Base-by-base conservation (phyloP, 1,284 basidiomycete genomes). In the Puccinia coronata region DNA sequence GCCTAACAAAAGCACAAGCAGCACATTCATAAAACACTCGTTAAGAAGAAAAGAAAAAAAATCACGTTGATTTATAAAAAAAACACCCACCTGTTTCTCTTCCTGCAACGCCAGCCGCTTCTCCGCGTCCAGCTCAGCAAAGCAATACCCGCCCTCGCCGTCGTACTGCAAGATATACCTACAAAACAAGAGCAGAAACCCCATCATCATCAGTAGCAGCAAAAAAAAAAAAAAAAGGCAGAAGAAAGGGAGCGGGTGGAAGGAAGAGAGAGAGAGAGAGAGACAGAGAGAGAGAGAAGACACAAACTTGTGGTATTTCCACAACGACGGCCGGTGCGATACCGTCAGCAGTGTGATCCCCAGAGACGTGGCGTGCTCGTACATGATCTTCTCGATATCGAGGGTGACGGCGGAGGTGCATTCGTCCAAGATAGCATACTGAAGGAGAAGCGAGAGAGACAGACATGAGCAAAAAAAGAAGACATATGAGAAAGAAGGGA, bases 391-490 rank as follows among this genome's bases (percentile, higher is more conserved):
- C 87, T 98, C 96, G 86, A 97, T 92, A 81, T 96, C 94, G 23
- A 93, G 90, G 6, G 96, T 96, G 16, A 99, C 95, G 0, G 96
- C 91, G 16, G 92, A 93, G 0, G 96, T 98, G 83, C 95, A 96
- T 86, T 99, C 96, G 85, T 98, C 96, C 61, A 98, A 89, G 78
- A 99, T 95, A 5, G 96, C 96, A 84, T 96, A 98, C 93, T 95
- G 16, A 25, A 47, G 67, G 79, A n/a, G 14, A 0, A 9, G 36
- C 1, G 43, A 61, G 36, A 20, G 14, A 75, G 9, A 16, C 28
- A 6, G 82, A 36, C 28, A 73, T 41, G 36, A 63, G 57, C 41
- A 11, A 31, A 20, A 36, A 31, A 20, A 73, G 49, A 34, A 34
- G 23, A 61, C 20, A 16, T 18, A 23, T 28, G 25, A 61, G 25